phyloP scores from a whole-genome alignment of 805 yeast species.

The Pachysolen tannophilus region DNA sequence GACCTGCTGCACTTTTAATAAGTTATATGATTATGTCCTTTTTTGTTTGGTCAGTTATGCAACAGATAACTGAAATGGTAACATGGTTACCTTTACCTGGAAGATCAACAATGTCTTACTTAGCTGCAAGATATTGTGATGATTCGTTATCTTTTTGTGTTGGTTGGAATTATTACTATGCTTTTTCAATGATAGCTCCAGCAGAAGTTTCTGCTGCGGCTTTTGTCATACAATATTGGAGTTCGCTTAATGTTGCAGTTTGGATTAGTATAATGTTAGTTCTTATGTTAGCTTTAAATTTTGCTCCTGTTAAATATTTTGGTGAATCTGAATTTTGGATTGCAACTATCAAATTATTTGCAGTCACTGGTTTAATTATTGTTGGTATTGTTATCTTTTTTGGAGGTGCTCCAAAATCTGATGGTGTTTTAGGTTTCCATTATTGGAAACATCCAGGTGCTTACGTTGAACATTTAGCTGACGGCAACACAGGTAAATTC shows the following conservation, averaged over 20 bases:
- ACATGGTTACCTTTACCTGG: constrained; percentile 31
- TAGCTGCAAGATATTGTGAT: constrained; percentile 33
- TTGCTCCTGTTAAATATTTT: constrained; percentile 43
- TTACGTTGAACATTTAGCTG: constrained; percentile 40
- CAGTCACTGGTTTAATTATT: constrained; percentile 55
- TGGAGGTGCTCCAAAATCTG: constrained; percentile 54
- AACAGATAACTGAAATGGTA: constrained; percentile 61
- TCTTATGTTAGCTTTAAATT: constrained; percentile 32
- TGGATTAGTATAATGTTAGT: constrained; percentile 44
- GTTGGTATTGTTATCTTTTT: constrained; percentile 50
- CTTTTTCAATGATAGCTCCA: constrained; percentile 50
- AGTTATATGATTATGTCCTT: constrained; percentile 55
- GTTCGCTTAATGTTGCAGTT: constrained; percentile 35
- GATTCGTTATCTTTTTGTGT: constrained; percentile 38
- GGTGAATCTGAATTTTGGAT: constrained; percentile 61
- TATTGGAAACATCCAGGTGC: constrained; percentile 31
- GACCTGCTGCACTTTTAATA: constrained; percentile 55
- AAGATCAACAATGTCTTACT: constrained; percentile 27
- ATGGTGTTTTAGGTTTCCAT: constrained; percentile 37
- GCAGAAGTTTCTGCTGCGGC: constrained; percentile 61
- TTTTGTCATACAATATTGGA: constrained; percentile 47
- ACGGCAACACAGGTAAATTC: constrained; percentile 55
- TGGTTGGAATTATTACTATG: constrained; percentile 36
- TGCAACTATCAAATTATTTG: constrained; percentile 53
- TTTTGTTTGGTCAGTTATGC: constrained; percentile 52